Base-by-base conservation (phyloP, 2,329 filamentous ascomycete species). In the Colletotrichum horii region DNA sequence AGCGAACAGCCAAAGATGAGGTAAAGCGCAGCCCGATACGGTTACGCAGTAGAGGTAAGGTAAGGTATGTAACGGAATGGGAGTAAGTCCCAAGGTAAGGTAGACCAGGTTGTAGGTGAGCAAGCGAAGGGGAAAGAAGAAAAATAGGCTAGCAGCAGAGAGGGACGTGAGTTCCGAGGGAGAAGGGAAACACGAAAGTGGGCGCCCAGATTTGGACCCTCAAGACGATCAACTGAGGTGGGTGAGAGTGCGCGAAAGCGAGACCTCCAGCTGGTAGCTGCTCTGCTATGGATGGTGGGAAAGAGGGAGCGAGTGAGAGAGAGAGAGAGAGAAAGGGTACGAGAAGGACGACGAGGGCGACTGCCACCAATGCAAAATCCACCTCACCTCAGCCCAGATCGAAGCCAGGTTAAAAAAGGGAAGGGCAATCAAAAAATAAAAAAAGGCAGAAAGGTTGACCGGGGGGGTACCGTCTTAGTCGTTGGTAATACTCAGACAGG, bases 381-480 rank as follows among this genome's bases (percentile, higher is more conserved):
- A 65, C 58, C 60, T 69, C 56, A 72, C 66, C 60, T 69, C 32
- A 72, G 73, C 56, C 24, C 70, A 48, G 65, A 26, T 32, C 64
- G 69, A 64, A 73, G 64, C 70, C 73, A 73, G 70, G 64, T 68
- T 22, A 64, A 52, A 73, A 68, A 62, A 66, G 60, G 71, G 72
- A 58, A 75, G 52, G 58, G 72, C 56, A 75, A 75, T 70, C 68
- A 72, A 72, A 65, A 22, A n/a, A n/a, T n/a, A n/a, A n/a, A n/a
- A 64, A 22, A 52, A 22, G 60, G 38, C 19, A 65, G 32, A 76
- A 69, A 66, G 60, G 75, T 73, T 66, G 74, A 48, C 68, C 73
- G 26, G 69, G 67, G 71, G 71, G 62, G 64, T 26, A 64, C 65
- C 56, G 70, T 76, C 74, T 74, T 65, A 69, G 70, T 68, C 38